phyloP scores from a whole-genome alignment of 2,329 filamentous ascomycete species.

The Magnaporthiopsis incrustans region DNA sequence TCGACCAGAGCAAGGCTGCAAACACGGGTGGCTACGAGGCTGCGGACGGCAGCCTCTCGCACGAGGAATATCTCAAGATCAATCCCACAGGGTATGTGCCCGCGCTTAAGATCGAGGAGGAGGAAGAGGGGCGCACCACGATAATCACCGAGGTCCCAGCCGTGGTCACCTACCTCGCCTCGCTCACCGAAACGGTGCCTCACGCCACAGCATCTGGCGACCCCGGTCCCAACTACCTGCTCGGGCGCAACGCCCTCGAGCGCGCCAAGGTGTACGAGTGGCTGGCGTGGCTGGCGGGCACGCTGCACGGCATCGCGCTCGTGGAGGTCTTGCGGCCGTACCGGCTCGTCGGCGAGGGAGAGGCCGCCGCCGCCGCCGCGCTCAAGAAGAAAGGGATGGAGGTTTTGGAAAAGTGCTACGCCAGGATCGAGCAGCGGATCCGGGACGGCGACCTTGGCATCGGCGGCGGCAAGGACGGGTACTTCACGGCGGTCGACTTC shows the following conservation, averaged over 20 bases:
- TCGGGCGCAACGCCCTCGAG: conserved; percentile 15
- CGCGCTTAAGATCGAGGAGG: conserved; percentile 19
- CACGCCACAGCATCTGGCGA: not conserved
- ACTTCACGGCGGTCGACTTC: conserved; percentile 6
- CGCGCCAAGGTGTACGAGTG: conserved; percentile 23
- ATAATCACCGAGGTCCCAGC: conserved; percentile 26
- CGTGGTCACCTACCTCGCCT: conserved; percentile 23
- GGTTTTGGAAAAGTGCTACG: conserved; percentile 19
- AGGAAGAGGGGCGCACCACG: not conserved
- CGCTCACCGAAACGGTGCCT: conserved; percentile 10
- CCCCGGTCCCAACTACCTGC: conserved; percentile 12
- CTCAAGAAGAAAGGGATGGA: conserved; percentile 11
- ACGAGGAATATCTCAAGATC: conserved; percentile 21
- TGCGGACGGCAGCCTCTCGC: conserved; percentile 23
- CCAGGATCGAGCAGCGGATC: conserved; percentile 6
- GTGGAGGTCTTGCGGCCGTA: conserved; percentile 18
- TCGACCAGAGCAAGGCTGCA: not conserved
- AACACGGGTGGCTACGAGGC: conserved; percentile 13
- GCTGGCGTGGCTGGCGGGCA: conserved; percentile 24
- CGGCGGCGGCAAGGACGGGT: not conserved
- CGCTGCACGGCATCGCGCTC: conserved; percentile 22
- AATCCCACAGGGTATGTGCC: conserved; percentile 25
- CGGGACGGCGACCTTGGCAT: conserved; percentile 7
- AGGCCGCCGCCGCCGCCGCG: conserved; percentile 11
- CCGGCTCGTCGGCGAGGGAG: conserved; percentile 18